phyloP scores from a whole-genome alignment of 2,329 filamentous ascomycete genomes.

The Arthroderma uncinatum region DNA sequence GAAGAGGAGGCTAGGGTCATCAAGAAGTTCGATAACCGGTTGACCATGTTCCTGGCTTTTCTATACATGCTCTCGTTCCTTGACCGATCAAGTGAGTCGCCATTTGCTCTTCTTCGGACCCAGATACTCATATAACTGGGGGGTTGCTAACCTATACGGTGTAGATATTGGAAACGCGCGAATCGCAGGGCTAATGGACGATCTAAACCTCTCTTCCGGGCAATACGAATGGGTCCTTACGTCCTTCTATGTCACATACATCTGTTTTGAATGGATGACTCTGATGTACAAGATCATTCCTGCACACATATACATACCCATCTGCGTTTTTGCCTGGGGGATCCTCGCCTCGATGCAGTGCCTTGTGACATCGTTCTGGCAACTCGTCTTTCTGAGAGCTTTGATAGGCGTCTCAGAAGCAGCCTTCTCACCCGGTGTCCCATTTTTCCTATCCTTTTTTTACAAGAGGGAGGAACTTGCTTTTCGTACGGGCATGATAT shows the following conservation, averaged over 20 bases:
- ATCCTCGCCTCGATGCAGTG: slow-evolving; percentile 64
- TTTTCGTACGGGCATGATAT: slow-evolving; percentile 73
- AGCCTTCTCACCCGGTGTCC: slow-evolving; percentile 52
- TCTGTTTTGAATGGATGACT: slow-evolving; percentile 57
- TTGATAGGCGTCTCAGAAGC: slow-evolving; percentile 48
- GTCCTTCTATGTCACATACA: slow-evolving; percentile 54
- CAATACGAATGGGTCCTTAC: slow-evolving; percentile 54
- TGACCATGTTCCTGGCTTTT: slow-evolving; percentile 70
- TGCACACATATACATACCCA: slow-evolving; percentile 49
- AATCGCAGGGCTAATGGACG: slow-evolving; percentile 46
- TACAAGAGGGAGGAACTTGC: slow-evolving; percentile 62
- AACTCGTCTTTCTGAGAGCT: slow-evolving; percentile 37
- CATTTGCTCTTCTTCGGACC: not conserved
- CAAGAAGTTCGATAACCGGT: slow-evolving; percentile 61
- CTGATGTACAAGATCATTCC: slow-evolving; percentile 50
- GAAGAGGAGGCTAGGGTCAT: slow-evolving; percentile 65
- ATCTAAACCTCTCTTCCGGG: slow-evolving; percentile 43
- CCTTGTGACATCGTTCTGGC: slow-evolving; percentile 51
- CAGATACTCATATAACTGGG: not conserved
- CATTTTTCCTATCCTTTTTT: slow-evolving; percentile 55
- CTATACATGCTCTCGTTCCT: slow-evolving; percentile 78
- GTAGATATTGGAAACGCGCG: slow-evolving; percentile 52
- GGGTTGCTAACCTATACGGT: not conserved
- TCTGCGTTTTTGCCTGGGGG: slow-evolving; percentile 65
- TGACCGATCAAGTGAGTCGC: slow-evolving; percentile 63